Conservation (phyloP, 2,329 filamentous ascomycete species). For the Elsinoe perseae region DNA sequence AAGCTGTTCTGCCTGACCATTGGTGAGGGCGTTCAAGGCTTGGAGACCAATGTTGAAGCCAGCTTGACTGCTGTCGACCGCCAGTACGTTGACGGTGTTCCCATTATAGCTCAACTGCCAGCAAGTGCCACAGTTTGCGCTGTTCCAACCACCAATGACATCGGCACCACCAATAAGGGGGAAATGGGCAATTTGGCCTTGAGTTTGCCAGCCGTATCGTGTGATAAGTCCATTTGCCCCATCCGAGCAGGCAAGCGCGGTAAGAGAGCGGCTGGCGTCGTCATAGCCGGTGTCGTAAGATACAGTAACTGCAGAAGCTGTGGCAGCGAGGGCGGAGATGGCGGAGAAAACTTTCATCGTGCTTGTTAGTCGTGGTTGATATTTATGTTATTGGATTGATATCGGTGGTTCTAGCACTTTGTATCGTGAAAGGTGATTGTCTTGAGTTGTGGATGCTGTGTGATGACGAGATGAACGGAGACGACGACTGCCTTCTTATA, state of each 20-base stretch:
- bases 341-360: constrained; percentile 40
- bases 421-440: neutral
- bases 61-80: constrained; percentile 39
- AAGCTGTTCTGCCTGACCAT: constrained; percentile 33
- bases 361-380: neutral
- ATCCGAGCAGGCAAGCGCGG: constrained; percentile 57
- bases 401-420: neutral
- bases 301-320: constrained; percentile 42
- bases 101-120: constrained; percentile 43
- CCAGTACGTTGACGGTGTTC: constrained; percentile 42
- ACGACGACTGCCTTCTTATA: neutral
- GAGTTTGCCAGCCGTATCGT: constrained; percentile 50
- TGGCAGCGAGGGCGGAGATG: constrained; percentile 35
- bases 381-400: neutral
- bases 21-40: constrained; percentile 45
- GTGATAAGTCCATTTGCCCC: constrained; percentile 59
- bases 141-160: constrained; percentile 42
- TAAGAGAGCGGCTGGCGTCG: constrained; percentile 47
- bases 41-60: constrained; percentile 45
- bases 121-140: constrained; percentile 45
- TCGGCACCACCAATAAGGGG: constrained; percentile 44
- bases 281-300: constrained; percentile 70
- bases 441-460: neutral
- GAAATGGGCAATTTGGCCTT: constrained; percentile 40
- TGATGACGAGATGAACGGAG: neutral